A percentile compares a stretch with the other conserved stretches of the same genome.
Evolutionary conservation across 306 rosid species (phyloP).

Genomic region (Abrus precatorius): DNA sequence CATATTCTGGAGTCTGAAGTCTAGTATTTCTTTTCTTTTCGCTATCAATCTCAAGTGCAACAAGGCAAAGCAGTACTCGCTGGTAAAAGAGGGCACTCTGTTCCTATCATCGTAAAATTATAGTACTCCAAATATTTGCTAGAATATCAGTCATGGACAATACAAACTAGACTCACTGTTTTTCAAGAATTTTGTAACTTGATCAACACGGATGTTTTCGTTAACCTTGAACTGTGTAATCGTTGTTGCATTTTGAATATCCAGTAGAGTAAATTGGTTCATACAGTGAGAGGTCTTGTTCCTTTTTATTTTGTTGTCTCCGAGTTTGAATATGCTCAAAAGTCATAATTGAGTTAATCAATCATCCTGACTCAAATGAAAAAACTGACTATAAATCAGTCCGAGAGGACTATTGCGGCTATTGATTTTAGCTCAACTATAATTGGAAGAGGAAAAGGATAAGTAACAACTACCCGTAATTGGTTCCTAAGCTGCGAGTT

Average conservation of each 20-base stretch:
- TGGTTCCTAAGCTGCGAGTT: no score
- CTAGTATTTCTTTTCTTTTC: background rate
- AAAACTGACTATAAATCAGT: background rate
- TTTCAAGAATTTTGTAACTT: background rate
- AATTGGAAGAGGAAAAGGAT: no score
- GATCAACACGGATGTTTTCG: background rate
- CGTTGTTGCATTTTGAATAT: background rate
- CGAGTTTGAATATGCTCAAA: background rate
- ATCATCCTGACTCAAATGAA: background rate
- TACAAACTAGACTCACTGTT: background rate
- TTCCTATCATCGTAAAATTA: background rate
- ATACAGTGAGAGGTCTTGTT: background rate
- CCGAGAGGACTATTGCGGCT: no score
- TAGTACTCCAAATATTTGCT: background rate
- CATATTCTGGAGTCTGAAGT: constrained; percentile 33
- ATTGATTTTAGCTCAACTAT: no score
- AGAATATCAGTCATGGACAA: background rate
- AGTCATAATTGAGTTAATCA: background rate
- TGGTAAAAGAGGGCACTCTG: background rate
- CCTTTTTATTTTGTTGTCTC: background rate
- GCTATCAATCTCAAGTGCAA: background rate
- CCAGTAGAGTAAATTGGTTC: background rate
- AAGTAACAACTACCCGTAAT: no score
- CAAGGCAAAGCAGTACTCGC: background rate
- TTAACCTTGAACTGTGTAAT: background rate